A percentile compares a stretch with the other conserved stretches of the same genome.
Conservation (phyloP, 2,329 filamentous ascomycete genomes). For the Davidsoniella virescens region DNA sequence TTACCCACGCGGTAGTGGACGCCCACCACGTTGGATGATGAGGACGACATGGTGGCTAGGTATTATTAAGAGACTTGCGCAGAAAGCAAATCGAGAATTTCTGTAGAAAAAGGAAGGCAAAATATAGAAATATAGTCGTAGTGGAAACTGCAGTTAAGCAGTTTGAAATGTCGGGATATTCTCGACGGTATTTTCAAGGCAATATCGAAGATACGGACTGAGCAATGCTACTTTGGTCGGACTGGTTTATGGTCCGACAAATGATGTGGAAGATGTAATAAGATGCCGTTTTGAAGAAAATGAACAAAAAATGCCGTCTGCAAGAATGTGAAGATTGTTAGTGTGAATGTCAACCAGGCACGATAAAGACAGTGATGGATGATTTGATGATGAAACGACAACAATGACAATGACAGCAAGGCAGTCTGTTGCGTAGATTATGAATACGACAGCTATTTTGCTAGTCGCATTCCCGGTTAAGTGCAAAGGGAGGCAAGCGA, state of each 20-base stretch:
- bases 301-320: background rate
- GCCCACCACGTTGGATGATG: conserved; percentile 91
- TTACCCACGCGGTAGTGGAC: conserved; percentile 98
- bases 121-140: background rate
- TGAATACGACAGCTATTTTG: no score
- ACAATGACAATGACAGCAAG: no score
- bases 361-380: no score
- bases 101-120: background rate
- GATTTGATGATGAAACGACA: no score
- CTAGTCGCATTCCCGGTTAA: no score
- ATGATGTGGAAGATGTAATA: background rate
- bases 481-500: no score
- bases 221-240: no score
- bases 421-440: no score
- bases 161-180: background rate
- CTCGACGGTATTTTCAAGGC: no score
- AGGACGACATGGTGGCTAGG: conserved; percentile 55
- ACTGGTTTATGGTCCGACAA: background rate
- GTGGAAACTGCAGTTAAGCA: background rate
- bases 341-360: background rate
- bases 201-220: no score
- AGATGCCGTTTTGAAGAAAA: background rate
- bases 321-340: background rate
- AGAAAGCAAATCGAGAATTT: no score
- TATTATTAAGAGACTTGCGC: background rate